Conservation (phyloP, 768 basidiomycete species). For the Trametes elegans region DNA sequence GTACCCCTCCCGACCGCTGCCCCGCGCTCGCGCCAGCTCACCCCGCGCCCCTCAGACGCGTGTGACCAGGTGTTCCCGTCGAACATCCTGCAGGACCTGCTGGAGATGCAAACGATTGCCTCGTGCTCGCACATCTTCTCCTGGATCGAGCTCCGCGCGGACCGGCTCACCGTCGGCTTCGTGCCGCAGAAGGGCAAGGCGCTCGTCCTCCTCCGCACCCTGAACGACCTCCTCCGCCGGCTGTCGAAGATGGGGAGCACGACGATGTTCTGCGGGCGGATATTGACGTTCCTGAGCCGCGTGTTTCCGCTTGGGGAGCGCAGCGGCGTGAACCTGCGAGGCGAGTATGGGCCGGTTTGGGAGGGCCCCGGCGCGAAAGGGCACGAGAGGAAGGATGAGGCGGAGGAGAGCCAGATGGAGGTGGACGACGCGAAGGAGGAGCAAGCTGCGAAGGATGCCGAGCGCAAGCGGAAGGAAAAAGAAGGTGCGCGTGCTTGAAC, state of each 20-base stretch:
- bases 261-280: constrained; percentile 86
- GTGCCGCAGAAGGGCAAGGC: constrained; percentile 88
- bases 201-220: constrained; percentile 74
- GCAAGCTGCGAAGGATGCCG: constrained; percentile 20
- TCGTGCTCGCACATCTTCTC: constrained; percentile 87
- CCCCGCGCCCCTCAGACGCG: constrained; percentile 48
- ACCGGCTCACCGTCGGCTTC: constrained; percentile 72
- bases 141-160: constrained; percentile 77
- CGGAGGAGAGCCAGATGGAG: constrained; percentile 29
- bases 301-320: constrained; percentile 88
- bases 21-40: not conserved
- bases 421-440: constrained; percentile 46
- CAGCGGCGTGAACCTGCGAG: constrained; percentile 88
- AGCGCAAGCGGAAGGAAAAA: constrained; percentile 53
- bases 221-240: constrained; percentile 85
- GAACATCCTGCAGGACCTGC: constrained; percentile 70
- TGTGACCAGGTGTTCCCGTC: constrained; percentile 77
- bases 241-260: constrained; percentile 84
- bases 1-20: constrained; percentile 22
- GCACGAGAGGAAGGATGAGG: constrained; percentile 31
- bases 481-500: constrained; percentile 42
- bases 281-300: constrained; percentile 80
- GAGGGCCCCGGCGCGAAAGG: constrained; percentile 51
- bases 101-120: constrained; percentile 81
- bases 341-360: constrained; percentile 82